Conservation (phyloP, 2,329 filamentous ascomycete species). For the Cladosporium sp. region DNA sequence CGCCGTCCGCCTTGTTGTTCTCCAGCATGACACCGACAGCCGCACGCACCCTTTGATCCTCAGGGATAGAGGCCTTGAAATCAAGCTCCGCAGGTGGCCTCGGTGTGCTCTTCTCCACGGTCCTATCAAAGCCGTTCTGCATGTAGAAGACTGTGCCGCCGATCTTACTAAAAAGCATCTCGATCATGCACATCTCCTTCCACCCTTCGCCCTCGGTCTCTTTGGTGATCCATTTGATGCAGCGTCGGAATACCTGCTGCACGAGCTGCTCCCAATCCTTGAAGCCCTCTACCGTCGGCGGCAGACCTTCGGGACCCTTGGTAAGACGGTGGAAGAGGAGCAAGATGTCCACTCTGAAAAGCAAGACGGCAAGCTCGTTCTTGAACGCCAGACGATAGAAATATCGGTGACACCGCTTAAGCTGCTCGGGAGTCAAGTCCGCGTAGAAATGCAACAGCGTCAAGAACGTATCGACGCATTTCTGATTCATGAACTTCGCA, state of each 20-base stretch:
- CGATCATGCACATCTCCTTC: conserved; percentile 72
- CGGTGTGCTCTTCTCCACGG: conserved; percentile 61
- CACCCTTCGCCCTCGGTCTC: conserved; percentile 56
- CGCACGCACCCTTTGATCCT: conserved; percentile 66
- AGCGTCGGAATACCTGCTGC: conserved; percentile 75
- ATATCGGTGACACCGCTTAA: conserved; percentile 90
- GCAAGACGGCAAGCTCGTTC: conserved; percentile 80
- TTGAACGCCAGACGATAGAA: conserved; percentile 95
- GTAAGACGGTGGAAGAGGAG: conserved; percentile 86
- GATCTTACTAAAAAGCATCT: conserved; percentile 94
- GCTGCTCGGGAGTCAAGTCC: conserved; percentile 72
- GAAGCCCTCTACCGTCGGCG: conserved; percentile 60
- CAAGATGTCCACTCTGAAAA: conserved; percentile 89
- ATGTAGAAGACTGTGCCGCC: conserved; percentile 78
- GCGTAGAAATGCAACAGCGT: conserved; percentile 73
- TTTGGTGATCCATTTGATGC: conserved; percentile 67
- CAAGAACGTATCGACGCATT: conserved; percentile 84
- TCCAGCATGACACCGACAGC: conserved; percentile 76
- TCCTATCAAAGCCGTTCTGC: conserved; percentile 85
- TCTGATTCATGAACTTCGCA: conserved; percentile 75
- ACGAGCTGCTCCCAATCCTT: conserved; percentile 90
- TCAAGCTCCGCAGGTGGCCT: conserved; percentile 77
- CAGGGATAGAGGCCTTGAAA: conserved; percentile 67
- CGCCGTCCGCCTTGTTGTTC: conserved; percentile 68
- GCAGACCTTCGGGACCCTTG: conserved; percentile 76